These are phyloP conservation scores for Tagetes erecta DNA, from an alignment of 129 eudicot genomes.

Conservation along the genomic window DNA sequence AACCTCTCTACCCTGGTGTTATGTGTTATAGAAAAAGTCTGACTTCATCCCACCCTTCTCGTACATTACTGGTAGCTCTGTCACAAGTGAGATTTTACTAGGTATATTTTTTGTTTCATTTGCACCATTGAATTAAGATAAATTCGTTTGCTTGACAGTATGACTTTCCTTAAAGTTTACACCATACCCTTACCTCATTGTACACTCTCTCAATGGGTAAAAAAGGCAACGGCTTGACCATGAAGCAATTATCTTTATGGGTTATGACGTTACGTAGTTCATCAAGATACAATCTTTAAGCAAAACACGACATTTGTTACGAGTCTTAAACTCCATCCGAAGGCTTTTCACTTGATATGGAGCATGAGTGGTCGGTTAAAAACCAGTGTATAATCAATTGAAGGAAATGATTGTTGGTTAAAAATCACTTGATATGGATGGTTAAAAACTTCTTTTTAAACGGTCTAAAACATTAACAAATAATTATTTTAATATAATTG, in stretches of 20 bases:
- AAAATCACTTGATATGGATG: neutral
- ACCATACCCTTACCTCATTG: constrained; percentile 28
- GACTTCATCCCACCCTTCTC: no score
- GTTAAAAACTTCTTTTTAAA: no score
- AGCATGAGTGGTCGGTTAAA: neutral
- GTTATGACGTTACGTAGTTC: neutral
- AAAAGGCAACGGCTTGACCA: neutral
- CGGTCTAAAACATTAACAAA: neutral
- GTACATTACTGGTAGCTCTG: no score
- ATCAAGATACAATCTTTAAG: constrained; percentile 13
- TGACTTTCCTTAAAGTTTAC: constrained; percentile 22
- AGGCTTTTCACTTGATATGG: neutral
- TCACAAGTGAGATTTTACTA: no score
- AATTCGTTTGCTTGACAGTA: neutral
- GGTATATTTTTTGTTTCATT: no score
- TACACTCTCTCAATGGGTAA: neutral
- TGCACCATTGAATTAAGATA: no score
- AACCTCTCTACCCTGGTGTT: no score
- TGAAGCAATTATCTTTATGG: neutral
- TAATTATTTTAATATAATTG: neutral
- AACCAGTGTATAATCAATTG: neutral
- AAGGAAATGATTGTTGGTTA: neutral
- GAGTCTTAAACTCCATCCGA: neutral
- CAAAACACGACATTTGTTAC: neutral
- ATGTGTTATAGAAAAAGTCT: no score